Conservation (phyloP, 2,329 filamentous ascomycete species). For the Purpureocillium lavendulum region DNA sequence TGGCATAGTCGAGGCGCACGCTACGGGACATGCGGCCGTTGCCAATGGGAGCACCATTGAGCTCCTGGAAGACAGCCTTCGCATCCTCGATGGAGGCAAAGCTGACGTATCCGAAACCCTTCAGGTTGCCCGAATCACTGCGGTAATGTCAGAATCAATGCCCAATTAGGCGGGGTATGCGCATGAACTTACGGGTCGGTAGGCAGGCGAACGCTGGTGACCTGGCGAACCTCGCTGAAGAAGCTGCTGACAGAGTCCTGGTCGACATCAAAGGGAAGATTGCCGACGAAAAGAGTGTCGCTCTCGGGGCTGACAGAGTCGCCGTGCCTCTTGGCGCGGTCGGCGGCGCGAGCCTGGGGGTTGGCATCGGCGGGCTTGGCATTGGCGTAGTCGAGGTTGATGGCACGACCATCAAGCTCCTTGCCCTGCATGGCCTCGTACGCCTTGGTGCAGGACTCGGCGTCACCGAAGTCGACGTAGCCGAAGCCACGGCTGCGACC, state of each 20-base stretch:
- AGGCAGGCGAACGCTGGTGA: slow-evolving; percentile 77
- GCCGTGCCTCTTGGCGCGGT: slow-evolving; percentile 63
- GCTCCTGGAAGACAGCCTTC: slow-evolving; percentile 59
- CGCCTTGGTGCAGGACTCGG: slow-evolving; percentile 61
- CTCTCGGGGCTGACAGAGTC: slow-evolving; percentile 72
- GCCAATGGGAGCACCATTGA: slow-evolving; percentile 58
- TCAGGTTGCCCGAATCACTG: slow-evolving; percentile 71
- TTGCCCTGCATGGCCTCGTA: slow-evolving; percentile 65
- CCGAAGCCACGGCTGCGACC: slow-evolving; percentile 88
- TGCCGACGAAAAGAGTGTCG: slow-evolving; percentile 86
- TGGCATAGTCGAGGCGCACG: slow-evolving; percentile 76
- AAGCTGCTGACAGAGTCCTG: slow-evolving; percentile 67
- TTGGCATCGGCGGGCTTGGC: slow-evolving; percentile 50
- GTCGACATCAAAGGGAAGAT: slow-evolving; percentile 76
- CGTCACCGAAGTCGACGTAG: slow-evolving; percentile 76
- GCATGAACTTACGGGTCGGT: slow-evolving; percentile 67
- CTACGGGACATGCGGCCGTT: slow-evolving; percentile 61
- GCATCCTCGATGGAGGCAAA: slow-evolving; percentile 79
- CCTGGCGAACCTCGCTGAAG: slow-evolving; percentile 62
- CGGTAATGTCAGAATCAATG: not conserved
- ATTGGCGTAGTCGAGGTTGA: slow-evolving; percentile 75
- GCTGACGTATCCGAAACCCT: slow-evolving; percentile 89
- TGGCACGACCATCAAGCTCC: slow-evolving; percentile 63
- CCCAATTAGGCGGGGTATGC: not conserved
- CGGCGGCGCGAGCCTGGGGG: slow-evolving; percentile 47